These are phyloP conservation scores for Exophiala bonariae DNA, from an alignment of 2,329 filamentous ascomycete species.

Conservation along the genomic window DNA sequence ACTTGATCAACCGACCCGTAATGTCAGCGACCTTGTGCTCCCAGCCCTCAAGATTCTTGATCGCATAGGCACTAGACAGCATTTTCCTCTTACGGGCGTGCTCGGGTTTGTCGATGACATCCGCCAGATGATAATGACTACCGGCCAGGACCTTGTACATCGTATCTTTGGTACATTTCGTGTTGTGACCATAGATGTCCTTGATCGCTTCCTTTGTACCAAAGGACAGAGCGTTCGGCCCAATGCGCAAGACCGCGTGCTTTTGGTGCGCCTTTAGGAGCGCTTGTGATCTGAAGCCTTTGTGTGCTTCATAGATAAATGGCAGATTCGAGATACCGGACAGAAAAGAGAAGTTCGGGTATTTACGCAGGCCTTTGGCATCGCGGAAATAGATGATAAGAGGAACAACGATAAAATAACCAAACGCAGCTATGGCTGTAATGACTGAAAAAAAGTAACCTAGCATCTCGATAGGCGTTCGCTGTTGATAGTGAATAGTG, in stretches of 20 bases:
- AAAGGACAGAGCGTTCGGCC: conserved; percentile 3
- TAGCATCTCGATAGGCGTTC: conserved; percentile 4
- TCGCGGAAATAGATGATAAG: conserved; percentile 47
- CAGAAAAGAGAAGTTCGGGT: conserved; percentile 44
- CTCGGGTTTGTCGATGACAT: conserved; percentile 40
- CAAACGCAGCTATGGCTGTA: conserved; percentile 19
- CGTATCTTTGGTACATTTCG: conserved; percentile 37
- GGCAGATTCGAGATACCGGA: conserved; percentile 49
- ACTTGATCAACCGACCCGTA: conserved; percentile 32
- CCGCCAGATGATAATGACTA: conserved; percentile 36
- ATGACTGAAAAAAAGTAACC: neutral
- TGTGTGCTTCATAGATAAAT: conserved; percentile 31
- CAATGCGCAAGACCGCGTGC: conserved; percentile 11
- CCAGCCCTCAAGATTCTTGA: conserved; percentile 43
- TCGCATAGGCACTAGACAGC: conserved; percentile 38
- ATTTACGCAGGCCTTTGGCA: conserved; percentile 50
- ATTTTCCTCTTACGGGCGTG: conserved; percentile 42
- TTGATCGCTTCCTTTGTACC: neutral
- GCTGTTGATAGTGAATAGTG: neutral
- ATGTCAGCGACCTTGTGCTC: conserved; percentile 43
- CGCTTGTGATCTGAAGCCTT: conserved; percentile 25
- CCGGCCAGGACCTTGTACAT: conserved; percentile 34
- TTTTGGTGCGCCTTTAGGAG: conserved; percentile 28
- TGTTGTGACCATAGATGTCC: conserved; percentile 41
- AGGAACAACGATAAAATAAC: conserved; percentile 43